Evolutionary conservation across 139 green algal species (phyloP).

Genomic region (Dunaliella primolecta): DNA sequence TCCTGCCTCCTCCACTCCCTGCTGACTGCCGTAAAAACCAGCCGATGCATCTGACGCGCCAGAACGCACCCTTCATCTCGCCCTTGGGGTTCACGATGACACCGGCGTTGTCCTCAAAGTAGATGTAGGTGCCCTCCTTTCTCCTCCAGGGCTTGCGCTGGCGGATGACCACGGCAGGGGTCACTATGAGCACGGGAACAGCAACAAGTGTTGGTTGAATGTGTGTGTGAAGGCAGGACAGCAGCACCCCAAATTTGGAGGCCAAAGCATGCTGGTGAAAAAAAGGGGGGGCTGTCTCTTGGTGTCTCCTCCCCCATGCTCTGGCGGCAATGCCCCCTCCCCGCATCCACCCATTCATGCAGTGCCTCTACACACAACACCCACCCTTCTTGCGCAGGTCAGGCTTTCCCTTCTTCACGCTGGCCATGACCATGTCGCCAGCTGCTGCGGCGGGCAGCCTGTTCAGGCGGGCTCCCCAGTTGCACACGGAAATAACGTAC

Average conservation of each 20-base stretch:
- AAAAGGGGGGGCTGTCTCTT: no score
- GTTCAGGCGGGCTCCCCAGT: conserved; percentile 94
- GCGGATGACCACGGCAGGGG: conserved; percentile 92
- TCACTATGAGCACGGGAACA: conserved; percentile 51
- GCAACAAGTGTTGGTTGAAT: neutral
- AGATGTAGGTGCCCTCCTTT: conserved; percentile 98
- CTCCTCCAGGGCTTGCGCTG: conserved; percentile 97
- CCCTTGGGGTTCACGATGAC: conserved; percentile 99
- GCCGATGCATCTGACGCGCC: no score
- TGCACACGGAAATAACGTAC: conserved; percentile 96
- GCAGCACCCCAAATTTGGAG: neutral
- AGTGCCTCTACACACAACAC: conserved; percentile 11
- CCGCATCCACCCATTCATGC: no score
- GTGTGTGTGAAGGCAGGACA: neutral
- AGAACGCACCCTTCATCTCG: conserved; percentile 96
- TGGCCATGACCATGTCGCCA: conserved; percentile 99
- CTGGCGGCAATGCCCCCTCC: no score
- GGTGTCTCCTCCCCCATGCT: no score
- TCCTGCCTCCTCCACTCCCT: no score
- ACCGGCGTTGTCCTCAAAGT: conserved; percentile 99
- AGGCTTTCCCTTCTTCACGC: conserved; percentile 99
- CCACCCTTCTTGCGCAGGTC: conserved; percentile 98
- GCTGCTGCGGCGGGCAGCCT: conserved; percentile 81
- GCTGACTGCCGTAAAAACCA: no score
- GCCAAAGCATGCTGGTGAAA: no score